Percentiles rank a stretch among this genome's conserved stretches.
Evolutionary conservation across 208 protist genomes (phyloP).

Genomic region (Crithidia brevicula): DNA sequence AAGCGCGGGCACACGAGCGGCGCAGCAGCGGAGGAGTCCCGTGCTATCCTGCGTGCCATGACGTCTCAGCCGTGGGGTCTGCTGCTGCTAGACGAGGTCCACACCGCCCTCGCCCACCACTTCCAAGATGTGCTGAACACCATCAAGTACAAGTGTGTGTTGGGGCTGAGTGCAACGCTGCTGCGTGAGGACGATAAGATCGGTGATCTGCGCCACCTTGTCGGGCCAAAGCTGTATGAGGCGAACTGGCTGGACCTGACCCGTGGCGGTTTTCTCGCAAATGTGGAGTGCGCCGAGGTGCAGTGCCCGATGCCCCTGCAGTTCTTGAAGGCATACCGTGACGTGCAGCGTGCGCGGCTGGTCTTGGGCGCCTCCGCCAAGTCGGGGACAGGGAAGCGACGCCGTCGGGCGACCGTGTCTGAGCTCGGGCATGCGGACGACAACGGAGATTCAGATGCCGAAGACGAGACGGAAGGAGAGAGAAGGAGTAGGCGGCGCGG

Average conservation of each 20-base stretch:
- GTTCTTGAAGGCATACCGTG: constrained; percentile 72
- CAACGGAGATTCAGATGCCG: neutral
- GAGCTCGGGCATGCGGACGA: neutral
- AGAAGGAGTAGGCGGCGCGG: neutral
- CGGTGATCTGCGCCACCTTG: constrained; percentile 97
- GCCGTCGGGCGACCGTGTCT: constrained; percentile 2
- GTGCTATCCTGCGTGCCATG: constrained; percentile 74
- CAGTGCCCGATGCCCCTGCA: constrained; percentile 95
- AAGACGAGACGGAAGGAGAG: neutral
- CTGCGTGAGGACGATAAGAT: constrained; percentile 99
- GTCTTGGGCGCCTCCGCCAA: constrained; percentile 14
- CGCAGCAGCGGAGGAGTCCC: constrained; percentile 50
- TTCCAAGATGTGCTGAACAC: constrained; percentile 96
- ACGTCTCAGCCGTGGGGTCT: constrained; percentile 96
- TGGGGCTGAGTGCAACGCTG: constrained; percentile 98
- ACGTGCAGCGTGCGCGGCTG: constrained; percentile 21
- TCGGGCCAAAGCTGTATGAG: constrained; percentile 99
- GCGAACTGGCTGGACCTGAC: constrained; percentile 99
- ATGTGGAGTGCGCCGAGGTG: constrained; percentile 98
- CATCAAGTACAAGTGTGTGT: constrained; percentile 96
- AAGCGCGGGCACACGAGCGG: constrained; percentile 55
- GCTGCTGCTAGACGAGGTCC: constrained; percentile 99
- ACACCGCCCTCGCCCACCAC: constrained; percentile 96
- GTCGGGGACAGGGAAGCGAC: neutral
- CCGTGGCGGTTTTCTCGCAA: constrained; percentile 95